These are phyloP conservation scores for Aspergillus carbonarius DNA, from an alignment of 2,329 filamentous ascomycete genomes.

Conservation along the genomic window DNA sequence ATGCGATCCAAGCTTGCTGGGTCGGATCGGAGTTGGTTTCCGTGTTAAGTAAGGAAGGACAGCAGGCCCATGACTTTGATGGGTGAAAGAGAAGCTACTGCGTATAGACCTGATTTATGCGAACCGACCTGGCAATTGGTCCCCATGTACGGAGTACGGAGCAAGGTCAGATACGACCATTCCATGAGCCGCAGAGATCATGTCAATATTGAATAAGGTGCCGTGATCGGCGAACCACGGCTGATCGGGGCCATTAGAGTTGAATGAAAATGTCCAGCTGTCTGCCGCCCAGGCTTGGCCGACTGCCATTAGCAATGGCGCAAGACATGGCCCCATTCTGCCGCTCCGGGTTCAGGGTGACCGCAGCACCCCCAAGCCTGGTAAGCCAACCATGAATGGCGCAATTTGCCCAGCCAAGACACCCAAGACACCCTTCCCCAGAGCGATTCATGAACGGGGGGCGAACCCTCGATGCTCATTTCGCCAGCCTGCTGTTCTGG, in stretches of 20 bases:
- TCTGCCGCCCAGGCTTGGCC: neutral
- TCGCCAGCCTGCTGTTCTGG: neutral
- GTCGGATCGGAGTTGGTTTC: constrained; percentile 1
- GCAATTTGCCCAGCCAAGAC: neutral
- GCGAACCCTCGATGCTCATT: neutral
- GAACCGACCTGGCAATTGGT: no score
- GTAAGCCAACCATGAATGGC: neutral
- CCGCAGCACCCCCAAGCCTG: neutral
- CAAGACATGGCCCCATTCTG: neutral
- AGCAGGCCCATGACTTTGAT: no score
- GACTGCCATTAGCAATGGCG: neutral
- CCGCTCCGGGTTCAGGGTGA: neutral
- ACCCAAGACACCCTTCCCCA: neutral
- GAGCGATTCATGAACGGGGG: neutral
- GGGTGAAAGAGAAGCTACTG: no score
- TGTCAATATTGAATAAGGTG: constrained; percentile 4
- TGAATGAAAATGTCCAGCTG: neutral
- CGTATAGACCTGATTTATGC: no score
- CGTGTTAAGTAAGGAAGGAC: neutral
- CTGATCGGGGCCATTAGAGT: constrained; percentile 1
- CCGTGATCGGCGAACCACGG: constrained; percentile 9
- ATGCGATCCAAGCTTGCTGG: neutral
- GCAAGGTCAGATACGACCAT: no score
- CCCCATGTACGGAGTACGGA: neutral
- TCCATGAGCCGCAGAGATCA: constrained; percentile 5